These are phyloP conservation scores for Aspergillus terreus DNA, from an alignment of 2,329 filamentous ascomycete species.

Conservation along the genomic window DNA sequence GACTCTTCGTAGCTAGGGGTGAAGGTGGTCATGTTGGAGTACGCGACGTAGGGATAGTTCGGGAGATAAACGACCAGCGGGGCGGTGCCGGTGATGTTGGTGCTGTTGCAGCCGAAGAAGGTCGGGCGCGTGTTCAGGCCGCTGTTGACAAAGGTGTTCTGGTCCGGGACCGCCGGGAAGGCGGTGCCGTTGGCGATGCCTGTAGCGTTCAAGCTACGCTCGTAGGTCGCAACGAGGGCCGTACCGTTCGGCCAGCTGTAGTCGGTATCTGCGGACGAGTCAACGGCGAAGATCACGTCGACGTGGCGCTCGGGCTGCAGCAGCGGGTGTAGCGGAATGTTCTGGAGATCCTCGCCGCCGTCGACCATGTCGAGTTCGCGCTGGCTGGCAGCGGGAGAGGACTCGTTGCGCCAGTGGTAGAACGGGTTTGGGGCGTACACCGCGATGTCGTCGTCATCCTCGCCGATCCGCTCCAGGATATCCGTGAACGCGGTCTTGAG, in stretches of 20 bases:
- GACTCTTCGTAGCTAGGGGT: slow-evolving; percentile 58
- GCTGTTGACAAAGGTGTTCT: slow-evolving; percentile 71
- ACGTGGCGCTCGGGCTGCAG: slow-evolving; percentile 65
- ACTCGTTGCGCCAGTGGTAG: slow-evolving; percentile 56
- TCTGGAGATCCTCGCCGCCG: slow-evolving; percentile 70
- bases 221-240: slow-evolving; percentile 66
- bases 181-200: slow-evolving; percentile 59
- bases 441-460: slow-evolving; percentile 66
- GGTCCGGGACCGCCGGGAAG: slow-evolving; percentile 67
- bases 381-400: slow-evolving; percentile 54
- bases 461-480: slow-evolving; percentile 54
- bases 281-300: slow-evolving; percentile 75
- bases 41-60: slow-evolving; percentile 73
- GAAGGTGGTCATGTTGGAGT: slow-evolving; percentile 77
- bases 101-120: slow-evolving; percentile 71
- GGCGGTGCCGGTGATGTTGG: slow-evolving; percentile 53
- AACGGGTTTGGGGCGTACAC: slow-evolving; percentile 73
- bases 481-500: slow-evolving; percentile 51
- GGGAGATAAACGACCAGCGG: slow-evolving; percentile 84
- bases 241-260: slow-evolving; percentile 72
- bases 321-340: slow-evolving; percentile 71
- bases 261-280: slow-evolving; percentile 67
- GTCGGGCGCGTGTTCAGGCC: slow-evolving; percentile 68
- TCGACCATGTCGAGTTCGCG: slow-evolving; percentile 66
- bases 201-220: slow-evolving; percentile 53